Conservation (phyloP, 2,329 filamentous ascomycete species). For the Penicillium sclerotigenum region DNA sequence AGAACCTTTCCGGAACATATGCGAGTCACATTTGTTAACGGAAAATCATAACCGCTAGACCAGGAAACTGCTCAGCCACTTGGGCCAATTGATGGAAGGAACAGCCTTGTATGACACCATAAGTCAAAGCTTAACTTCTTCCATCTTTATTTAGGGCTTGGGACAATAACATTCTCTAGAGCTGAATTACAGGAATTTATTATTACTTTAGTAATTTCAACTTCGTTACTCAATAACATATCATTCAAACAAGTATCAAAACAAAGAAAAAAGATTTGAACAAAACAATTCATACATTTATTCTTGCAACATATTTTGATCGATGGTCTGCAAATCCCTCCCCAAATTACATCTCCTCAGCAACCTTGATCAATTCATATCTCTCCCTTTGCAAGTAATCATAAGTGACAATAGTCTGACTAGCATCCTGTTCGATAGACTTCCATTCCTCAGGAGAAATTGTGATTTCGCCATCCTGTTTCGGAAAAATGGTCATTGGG, state of each 20-base stretch:
- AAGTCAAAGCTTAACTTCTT: too few relatives aligned
- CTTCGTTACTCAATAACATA: neutral
- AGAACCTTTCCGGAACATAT: slow-evolving; percentile 1
- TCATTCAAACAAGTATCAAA: neutral
- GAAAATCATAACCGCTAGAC: slow-evolving; percentile 11
- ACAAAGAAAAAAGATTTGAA: neutral
- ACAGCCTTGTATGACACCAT: neutral
- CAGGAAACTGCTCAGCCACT: slow-evolving; percentile 3
- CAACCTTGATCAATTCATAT: neutral
- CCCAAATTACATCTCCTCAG: neutral
- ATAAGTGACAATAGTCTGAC: neutral
- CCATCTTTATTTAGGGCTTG: neutral
- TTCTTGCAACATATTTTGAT: neutral
- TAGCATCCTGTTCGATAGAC: neutral
- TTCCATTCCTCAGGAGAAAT: slow-evolving; percentile 13
- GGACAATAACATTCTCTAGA: neutral
- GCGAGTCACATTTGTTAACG: slow-evolving; percentile 1
- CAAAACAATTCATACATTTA: neutral
- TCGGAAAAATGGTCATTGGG: slow-evolving; percentile 17
- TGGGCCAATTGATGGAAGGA: neutral
- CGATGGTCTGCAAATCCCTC: too few relatives aligned
- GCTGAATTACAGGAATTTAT: neutral
- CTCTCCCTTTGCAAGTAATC: neutral
- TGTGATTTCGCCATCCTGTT: slow-evolving; percentile 18
- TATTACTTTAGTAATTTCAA: accelerated